phyloP scores from a whole-genome alignment of 1,139 yeast species.

The Kurtzmaniella quercitrusa region DNA sequence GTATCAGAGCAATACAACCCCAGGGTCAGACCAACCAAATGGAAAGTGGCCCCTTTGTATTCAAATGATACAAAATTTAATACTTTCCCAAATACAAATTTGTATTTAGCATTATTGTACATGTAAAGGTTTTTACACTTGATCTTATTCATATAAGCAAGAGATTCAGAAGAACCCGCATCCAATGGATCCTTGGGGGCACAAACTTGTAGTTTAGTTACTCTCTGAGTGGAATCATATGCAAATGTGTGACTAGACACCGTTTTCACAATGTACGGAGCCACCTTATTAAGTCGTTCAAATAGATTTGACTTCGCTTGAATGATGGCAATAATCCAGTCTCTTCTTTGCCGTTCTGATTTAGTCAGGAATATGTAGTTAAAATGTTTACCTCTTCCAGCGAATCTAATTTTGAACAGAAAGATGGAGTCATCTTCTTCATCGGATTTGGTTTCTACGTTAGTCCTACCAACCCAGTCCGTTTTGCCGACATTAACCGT shows the following conservation, averaged over 20 bases:
- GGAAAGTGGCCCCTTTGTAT: constrained; percentile 21
- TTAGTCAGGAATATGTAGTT: constrained; percentile 56
- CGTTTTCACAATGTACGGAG: constrained; percentile 52
- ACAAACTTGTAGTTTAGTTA: constrained; percentile 55
- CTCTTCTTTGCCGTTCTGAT: constrained; percentile 48
- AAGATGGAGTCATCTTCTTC: constrained; percentile 35
- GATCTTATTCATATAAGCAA: constrained; percentile 16
- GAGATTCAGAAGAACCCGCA: constrained; percentile 31
- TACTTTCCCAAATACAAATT: constrained; percentile 25
- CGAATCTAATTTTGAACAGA: constrained; percentile 39
- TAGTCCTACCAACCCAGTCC: neutral
- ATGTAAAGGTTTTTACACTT: constrained; percentile 28
- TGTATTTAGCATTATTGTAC: constrained; percentile 19
- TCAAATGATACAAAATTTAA: constrained; percentile 24
- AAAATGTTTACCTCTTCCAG: constrained; percentile 41
- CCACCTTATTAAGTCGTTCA: constrained; percentile 38
- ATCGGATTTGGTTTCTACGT: constrained; percentile 2
- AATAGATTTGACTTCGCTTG: constrained; percentile 53
- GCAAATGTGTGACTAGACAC: constrained; percentile 63
- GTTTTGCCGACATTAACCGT: neutral
- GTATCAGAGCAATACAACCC: constrained; percentile 49
- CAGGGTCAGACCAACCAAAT: constrained; percentile 29
- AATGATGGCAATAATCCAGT: constrained; percentile 57
- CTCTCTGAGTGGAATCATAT: constrained; percentile 53
- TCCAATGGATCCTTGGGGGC: constrained; percentile 64